These are phyloP conservation scores for Ceratopteris richardii DNA, from an alignment of 75 land plant genomes.

Conservation along the genomic window DNA sequence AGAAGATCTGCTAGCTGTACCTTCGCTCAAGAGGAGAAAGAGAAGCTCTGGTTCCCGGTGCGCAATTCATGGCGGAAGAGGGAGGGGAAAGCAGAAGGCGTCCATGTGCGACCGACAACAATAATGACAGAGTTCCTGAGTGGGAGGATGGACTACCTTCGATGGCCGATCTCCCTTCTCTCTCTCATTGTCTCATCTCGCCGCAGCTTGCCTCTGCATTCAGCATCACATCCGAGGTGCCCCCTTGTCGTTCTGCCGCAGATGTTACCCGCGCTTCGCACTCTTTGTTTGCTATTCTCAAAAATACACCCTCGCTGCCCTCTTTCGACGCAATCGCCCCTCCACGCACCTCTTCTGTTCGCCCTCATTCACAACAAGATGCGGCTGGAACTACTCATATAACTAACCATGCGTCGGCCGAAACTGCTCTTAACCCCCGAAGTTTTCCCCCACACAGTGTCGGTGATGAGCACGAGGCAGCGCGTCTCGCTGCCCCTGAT, in stretches of 20 bases:
- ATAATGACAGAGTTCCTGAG: conserved; percentile 43
- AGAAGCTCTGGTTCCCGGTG: too few relatives aligned
- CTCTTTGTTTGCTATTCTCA: conserved; percentile 16
- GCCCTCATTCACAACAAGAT: too few relatives aligned
- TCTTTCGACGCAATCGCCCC: background rate
- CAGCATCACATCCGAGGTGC: conserved; percentile 38
- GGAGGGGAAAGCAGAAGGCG: too few relatives aligned
- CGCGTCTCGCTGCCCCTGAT: background rate
- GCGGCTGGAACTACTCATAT: background rate
- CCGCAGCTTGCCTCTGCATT: conserved; percentile 74
- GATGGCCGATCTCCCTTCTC: conserved; percentile 60
- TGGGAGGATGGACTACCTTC: conserved; percentile 71
- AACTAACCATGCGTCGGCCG: background rate
- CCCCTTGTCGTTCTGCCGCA: conserved; percentile 27
- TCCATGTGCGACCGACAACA: conserved; percentile 54
- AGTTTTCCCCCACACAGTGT: background rate
- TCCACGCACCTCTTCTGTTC: background rate
- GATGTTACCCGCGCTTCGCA: conserved; percentile 4
- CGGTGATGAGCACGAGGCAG: background rate
- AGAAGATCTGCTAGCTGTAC: too few relatives aligned
- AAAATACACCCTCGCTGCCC: background rate
- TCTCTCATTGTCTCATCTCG: conserved; percentile 55
- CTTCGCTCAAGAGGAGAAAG: too few relatives aligned
- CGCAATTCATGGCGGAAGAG: too few relatives aligned
- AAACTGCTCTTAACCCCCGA: background rate